Evolutionary conservation across 2,329 filamentous ascomycete genomes (phyloP), one percentile per base, ranked within the genome.

Genomic region (Clonostachys byssicola): DNA sequence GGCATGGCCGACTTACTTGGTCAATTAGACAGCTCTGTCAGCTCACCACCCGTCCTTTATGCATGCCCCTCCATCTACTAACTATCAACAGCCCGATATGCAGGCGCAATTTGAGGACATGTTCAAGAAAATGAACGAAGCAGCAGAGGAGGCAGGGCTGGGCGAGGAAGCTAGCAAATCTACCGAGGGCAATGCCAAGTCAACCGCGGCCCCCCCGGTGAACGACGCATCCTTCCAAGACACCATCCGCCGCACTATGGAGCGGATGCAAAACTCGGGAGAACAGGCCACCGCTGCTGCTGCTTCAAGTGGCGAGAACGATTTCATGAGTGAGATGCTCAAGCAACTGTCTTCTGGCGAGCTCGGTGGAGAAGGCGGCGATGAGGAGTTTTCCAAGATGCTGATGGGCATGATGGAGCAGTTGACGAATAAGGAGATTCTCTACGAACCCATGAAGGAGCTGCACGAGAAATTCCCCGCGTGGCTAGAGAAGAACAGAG

Each of bases 381-480:
- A 96, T 48, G 91, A 94, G 57, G 91, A 95, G 56, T 88, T 97
- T 59, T 91, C 89, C 48, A 92, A 95, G 71, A 90, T 97, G 83
- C 80, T 99, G 50, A 83, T 95, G 78, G 89, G 88, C 46, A 96
- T 97, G 90, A 97, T 99, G 92, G 90, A 97, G 70, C 92, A 99
- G 67, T 78, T 99, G 52, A 97, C 94, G 5, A 96, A 95, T 67
- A 97, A 96, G 73, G 94, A 97, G 56, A 96, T 99, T 52, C 71
- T 99, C 44, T 97, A 97, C 64, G 92, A 99, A 71, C 94, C 94
- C 3, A 96, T 99, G 91, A 96, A 96, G 73, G 94, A 99, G 69
- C 74, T 99, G 43, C 74, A 95, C 64, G 86, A 89, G 46, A 97
- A 96, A 67, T 99, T 94, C 61, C 92, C 92, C 0, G 83, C 71